Conservation (phyloP, 2,329 filamentous ascomycete genomes). For the Diaporthe ilicicola region DNA sequence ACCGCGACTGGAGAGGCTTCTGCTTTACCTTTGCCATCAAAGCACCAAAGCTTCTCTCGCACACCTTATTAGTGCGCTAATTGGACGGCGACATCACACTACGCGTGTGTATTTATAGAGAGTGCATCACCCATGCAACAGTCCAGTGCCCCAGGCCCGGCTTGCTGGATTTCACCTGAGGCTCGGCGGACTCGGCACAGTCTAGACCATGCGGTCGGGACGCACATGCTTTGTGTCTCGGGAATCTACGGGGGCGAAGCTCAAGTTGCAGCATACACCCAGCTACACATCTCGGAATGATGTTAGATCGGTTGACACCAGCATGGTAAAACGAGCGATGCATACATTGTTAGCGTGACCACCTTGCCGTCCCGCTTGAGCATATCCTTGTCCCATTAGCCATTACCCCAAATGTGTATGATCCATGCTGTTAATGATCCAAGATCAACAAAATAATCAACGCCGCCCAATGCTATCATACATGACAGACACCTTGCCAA, state of each 20-base stretch:
- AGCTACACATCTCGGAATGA: neutral
- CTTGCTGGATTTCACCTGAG: neutral
- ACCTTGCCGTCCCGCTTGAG: neutral
- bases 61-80: neutral
- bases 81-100: neutral
- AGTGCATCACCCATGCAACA: neutral
- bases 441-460: neutral
- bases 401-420: neutral
- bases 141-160: neutral
- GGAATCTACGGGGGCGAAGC: neutral
- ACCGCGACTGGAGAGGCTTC: neutral
- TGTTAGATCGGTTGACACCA: neutral
- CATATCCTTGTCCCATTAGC: constrained; percentile 9
- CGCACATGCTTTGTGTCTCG: neutral
- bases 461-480: constrained; percentile 20
- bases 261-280: neutral
- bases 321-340: neutral
- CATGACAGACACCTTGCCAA: constrained; percentile 4
- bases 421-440: neutral
- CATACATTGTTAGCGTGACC: no score
- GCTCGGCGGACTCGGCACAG: neutral
- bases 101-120: neutral
- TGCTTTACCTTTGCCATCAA: neutral
- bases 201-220: constrained; percentile 12
- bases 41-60: constrained; percentile 4